Base-by-base conservation (phyloP, 768 basidiomycete species). In the Termitomyces sp. region DNA sequence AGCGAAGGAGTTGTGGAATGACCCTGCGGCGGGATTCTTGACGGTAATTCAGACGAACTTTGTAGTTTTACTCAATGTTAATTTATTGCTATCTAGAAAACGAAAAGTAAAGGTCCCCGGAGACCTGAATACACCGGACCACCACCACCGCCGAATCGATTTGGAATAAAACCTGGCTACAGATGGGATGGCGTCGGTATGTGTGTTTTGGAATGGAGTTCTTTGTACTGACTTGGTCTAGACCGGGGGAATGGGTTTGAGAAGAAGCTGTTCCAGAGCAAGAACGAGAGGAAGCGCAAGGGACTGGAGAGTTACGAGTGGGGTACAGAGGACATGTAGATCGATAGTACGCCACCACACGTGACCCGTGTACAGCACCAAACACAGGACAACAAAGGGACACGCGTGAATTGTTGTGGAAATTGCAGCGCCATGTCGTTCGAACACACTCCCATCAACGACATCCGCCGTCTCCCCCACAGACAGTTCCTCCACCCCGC, bases 141-240 rank as follows among this genome's bases (percentile, higher is more conserved):
- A 0, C 83, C 88, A 0, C 92, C 93, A 1, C 89, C 94, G 14
- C 95, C 96, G 8, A 98, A 99, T 75, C 86, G 97, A 7, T 98
- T 96, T 71, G 89, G 89, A 26, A 98, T 99, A 63, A 89, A 83
- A 63, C 97, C 97, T 28, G 97, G 97, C 0, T 93, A 95, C 71
- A 81, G 96, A 69, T 99, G 97, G 97, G 97, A 99, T 70, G 97
- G 97, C 32, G 97, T 98, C 63, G 95, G 95, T 93, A 62, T 63
- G 82, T 56, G 32, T 41, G n/a, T 16, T 32, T 30, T 5, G 16
- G 2, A 2, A 26, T 66, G 23, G 10, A 38, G 36, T 48, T 20
- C 47, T 14, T 52, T 35, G 51, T 20, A 14, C 38, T 58, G n/a
- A 40, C 6, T 9, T 32, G 18, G 50, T 55, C 16, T 64, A 95